Evolutionary conservation across 163 green algal genomes (phyloP).

Genomic region (Coccomyxa subellipsoidea): DNA sequence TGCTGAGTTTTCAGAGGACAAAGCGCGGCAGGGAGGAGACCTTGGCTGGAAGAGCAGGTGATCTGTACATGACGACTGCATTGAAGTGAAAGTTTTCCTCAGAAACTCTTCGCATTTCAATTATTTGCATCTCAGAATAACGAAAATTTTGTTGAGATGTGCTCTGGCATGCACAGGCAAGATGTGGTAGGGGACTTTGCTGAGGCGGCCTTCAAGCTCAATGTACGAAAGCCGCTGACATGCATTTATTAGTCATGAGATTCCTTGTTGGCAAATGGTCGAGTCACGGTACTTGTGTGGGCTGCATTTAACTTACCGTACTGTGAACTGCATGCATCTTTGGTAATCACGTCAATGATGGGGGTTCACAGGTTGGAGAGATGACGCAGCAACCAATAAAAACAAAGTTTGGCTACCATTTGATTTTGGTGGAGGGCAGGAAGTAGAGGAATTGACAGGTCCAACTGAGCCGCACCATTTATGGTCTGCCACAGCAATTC

Average conservation of each 20-base stretch:
- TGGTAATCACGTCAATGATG: neutral
- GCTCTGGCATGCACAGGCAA: neutral
- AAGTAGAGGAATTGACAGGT: slow-evolving; percentile 18
- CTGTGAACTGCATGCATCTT: neutral
- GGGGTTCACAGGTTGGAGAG: slow-evolving; percentile 32
- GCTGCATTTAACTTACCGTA: neutral
- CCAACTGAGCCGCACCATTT: too few species aligned
- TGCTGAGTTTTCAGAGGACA: slow-evolving; percentile 35
- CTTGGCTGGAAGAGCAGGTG: slow-evolving; percentile 42
- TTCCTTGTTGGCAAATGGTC: too few species aligned
- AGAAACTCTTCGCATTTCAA: too few species aligned
- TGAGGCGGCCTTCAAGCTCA: slow-evolving; percentile 44
- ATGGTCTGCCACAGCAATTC: too few species aligned
- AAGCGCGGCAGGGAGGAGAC: slow-evolving; percentile 44
- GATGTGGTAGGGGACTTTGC: slow-evolving; percentile 47
- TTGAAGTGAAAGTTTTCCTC: too few species aligned
- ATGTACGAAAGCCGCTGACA: slow-evolving; percentile 26
- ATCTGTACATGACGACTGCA: too few species aligned
- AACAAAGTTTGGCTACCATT: slow-evolving; percentile 48
- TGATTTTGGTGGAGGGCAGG: slow-evolving; percentile 44
- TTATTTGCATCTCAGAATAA: slow-evolving; percentile 14
- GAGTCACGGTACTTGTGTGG: too few species aligned
- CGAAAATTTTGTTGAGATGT: neutral
- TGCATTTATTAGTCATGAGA: too few species aligned
- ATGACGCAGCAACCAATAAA: slow-evolving; percentile 35